phyloP scores from a whole-genome alignment of 108 stramenopile species.

The Craspedostauros australis region DNA sequence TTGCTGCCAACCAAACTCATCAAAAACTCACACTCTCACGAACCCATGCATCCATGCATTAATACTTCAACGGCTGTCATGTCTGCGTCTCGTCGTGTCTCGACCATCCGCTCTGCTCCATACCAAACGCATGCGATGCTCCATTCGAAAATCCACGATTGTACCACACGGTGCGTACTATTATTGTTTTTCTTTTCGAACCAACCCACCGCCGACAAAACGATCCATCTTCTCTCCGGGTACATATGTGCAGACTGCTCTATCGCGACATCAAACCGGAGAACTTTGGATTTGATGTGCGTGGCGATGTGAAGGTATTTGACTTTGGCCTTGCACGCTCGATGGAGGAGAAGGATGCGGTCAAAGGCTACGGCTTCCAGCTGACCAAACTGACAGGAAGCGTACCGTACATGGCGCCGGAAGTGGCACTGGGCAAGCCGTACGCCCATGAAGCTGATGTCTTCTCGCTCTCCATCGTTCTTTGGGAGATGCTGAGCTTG shows the following conservation, averaged over 20 bases:
- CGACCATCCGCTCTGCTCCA: no score
- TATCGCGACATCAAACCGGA: constrained; percentile 43
- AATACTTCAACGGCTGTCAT: no score
- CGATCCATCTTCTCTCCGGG: no score
- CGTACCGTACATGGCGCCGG: constrained; percentile 65
- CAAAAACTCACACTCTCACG: no score
- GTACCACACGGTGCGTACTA: no score
- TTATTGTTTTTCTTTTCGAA: no score
- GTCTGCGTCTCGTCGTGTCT: no score
- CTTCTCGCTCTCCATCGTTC: constrained; percentile 57
- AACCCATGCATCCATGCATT: no score
- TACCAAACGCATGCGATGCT: no score
- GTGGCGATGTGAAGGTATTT: constrained; percentile 45
- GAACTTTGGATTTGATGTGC: constrained; percentile 43
- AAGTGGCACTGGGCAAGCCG: constrained; percentile 47
- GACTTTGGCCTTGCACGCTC: constrained; percentile 40
- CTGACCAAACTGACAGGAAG: constrained; percentile 26
- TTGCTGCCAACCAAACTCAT: no score
- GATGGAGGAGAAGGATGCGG: constrained; percentile 16
- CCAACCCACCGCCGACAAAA: no score
- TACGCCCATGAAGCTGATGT: constrained; percentile 62
- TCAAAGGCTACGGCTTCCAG: constrained; percentile 21
- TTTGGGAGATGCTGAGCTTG: constrained; percentile 46
- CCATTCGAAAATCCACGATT: no score
- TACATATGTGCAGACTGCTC: constrained; percentile 10